Conservation (phyloP, 2,329 filamentous ascomycete genomes). For the Pseudogymnoascus sp. region DNA sequence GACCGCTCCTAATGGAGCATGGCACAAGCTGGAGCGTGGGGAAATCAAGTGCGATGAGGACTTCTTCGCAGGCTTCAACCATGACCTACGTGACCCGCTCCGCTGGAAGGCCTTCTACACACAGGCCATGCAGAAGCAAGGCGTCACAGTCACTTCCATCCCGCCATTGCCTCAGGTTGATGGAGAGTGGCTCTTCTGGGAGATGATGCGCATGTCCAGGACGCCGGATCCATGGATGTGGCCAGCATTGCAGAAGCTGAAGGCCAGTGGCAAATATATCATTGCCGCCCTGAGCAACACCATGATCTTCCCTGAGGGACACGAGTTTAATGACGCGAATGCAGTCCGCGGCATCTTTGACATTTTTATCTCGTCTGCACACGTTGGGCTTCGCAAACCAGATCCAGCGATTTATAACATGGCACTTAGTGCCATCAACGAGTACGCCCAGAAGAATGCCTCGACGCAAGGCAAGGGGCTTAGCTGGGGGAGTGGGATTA, state of each 20-base stretch:
- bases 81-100: conserved; percentile 56
- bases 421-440: conserved; percentile 58
- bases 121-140: conserved; percentile 33
- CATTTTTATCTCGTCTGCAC: conserved; percentile 78
- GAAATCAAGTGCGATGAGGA: conserved; percentile 63
- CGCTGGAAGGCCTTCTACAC: conserved; percentile 62
- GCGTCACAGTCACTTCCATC: conserved; percentile 32
- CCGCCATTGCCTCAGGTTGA: conserved; percentile 67
- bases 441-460: conserved; percentile 47
- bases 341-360: conserved; percentile 66
- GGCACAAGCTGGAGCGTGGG: conserved; percentile 83
- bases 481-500: conserved; percentile 44
- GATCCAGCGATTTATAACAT: conserved; percentile 72
- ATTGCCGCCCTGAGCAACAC: conserved; percentile 86
- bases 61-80: conserved; percentile 70
- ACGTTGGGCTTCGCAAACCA: conserved; percentile 81
- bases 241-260: conserved; percentile 65
- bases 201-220: conserved; percentile 74
- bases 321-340: conserved; percentile 50
- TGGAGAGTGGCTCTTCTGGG: conserved; percentile 71
- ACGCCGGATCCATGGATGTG: conserved; percentile 79
- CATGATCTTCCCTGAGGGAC: conserved; percentile 69
- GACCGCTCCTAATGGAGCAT: conserved; percentile 68
- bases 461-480: conserved; percentile 31
- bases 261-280: conserved; percentile 54